phyloP scores from a whole-genome alignment of 345 rosid genomes.

The Salix brachista region DNA sequence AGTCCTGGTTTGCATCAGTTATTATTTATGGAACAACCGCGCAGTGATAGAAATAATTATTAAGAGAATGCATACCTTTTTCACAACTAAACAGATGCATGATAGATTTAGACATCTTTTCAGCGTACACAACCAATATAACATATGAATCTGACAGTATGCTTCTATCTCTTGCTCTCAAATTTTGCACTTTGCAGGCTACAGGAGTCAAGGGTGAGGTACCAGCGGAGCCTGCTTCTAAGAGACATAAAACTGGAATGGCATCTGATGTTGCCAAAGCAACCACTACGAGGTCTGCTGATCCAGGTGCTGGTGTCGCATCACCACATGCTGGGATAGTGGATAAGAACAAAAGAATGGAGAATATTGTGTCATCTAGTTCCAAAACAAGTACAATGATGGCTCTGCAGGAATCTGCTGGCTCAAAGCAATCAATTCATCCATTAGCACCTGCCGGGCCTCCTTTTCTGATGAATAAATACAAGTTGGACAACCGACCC shows the following conservation, averaged over 20 bases:
- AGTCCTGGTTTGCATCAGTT: neutral
- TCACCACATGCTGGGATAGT: slow-evolving; percentile 33
- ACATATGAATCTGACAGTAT: neutral
- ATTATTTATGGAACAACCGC: neutral
- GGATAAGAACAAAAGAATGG: slow-evolving; percentile 42
- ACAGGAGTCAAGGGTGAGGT: slow-evolving; percentile 61
- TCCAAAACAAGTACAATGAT: slow-evolving; percentile 34
- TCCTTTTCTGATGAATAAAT: slow-evolving; percentile 47
- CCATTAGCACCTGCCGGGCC: slow-evolving; percentile 31
- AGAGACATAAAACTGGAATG: slow-evolving; percentile 50
- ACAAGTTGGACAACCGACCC: slow-evolving; percentile 82
- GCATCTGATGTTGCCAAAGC: slow-evolving; percentile 39
- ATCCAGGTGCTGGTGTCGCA: slow-evolving; percentile 29
- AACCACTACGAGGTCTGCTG: slow-evolving; percentile 30
- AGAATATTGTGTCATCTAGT: slow-evolving; percentile 30
- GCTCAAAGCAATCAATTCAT: slow-evolving; percentile 41
- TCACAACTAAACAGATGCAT: neutral
- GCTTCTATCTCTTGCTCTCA: slow-evolving; percentile 13
- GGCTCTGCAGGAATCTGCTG: slow-evolving; percentile 35
- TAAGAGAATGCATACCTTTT: neutral
- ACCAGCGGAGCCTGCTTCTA: slow-evolving; percentile 53
- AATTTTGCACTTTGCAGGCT: slow-evolving; percentile 51
- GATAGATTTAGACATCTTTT: neutral
- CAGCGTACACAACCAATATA: neutral
- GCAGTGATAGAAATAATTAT: neutral